Base-by-base conservation (phyloP, 768 basidiomycete genomes). In the Aureoboletus auriporus region DNA sequence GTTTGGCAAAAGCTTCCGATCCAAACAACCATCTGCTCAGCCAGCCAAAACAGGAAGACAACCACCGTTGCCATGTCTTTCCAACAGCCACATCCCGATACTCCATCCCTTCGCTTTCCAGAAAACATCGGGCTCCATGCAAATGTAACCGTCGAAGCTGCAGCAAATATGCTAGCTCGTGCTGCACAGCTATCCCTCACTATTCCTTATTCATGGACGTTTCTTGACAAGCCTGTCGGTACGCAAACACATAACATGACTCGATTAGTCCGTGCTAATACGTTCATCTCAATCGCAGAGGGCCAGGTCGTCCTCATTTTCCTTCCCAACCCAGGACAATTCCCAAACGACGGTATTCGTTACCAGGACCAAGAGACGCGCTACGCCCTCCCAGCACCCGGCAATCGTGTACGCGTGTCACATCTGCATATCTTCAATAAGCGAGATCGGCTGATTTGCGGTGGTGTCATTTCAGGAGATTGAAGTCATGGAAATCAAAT, bases 181-280 rank as follows among this genome's bases (percentile, higher is more conserved):
- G 86, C 80, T n/a, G 69, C 75, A 9, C 67, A 71, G 13, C 66
- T 83, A 46, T 77, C 88, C 4, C 72, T 73, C 38, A 77, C 64
- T 13, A 66, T 78, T 16, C 86, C 89, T 3, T 91, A 86, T 59
- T 57, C 70, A 6, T 89, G 87, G 83, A 71, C 78, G 3, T 91
- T 80, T 57, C 78, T 92, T 31, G 89, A 92, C 74, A 86, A 84
- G 55, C 88, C 89, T 29, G 56, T 68, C 57, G 89, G 89, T 87
- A 46, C 46, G 79, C 39, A 20, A 45, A 39, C 40, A 39, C 27
- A 31, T 17, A 29, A 30, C 26, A 30, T 44, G 8, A 11, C 29
- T 17, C 20, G 12, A 26, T 29, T 41, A 33, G 29, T 44, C 11
- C 26, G 37, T 8, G 26, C 47, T 57, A 14, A 51, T 30, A 10